Base-by-base conservation (phyloP, 371 early-diverging fungal genomes). In the Syncephalastrum racemosum region DNA sequence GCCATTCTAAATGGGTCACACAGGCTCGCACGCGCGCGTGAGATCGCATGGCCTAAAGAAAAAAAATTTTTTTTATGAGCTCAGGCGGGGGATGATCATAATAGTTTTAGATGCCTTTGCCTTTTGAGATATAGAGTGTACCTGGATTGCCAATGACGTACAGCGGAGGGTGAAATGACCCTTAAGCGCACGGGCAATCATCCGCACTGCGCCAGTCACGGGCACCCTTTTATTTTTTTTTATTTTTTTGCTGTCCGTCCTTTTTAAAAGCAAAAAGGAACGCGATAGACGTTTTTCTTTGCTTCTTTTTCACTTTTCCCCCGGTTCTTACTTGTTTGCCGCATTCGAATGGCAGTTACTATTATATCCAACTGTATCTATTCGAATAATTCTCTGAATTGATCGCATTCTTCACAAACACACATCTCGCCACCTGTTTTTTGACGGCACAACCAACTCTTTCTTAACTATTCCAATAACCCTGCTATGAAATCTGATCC, bases 401-500 rank as follows among this genome's bases (percentile, higher is more conserved):
- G 36, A 47, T 64, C 57, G 51, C 53, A 64, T 57, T 64, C 58
- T 50, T 39, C 53, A 53, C 23, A 53, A 61, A 44, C 23, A 53
- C 48, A 60, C 54, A 56, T 31, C 51, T 31, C 27, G 56, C 53
- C 54, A 45, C 43, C 45, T 25, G 39, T 16, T 53, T 43, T 58
- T 43, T 58, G 36, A 31, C 45, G 46, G 40, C 31, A 56, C 47
- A 56, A 20, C 57, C 18, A 31, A 47, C 46, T 42, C 39, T 46
- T 45, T 48, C 20, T 25, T 44, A 19, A 44, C 24, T 40, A 45
- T 44, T 39, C 44, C 40, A 43, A 36, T 44, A 31, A 59, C 49
- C 73, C 52, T 66, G 59, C 60, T 71, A 68, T 74, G 68, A 66
- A 52, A 61, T 62, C 62, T 62, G 71, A 66, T 53, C 62, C 60